Evolutionary conservation across 352 stramenopile species (phyloP).

Genomic region (Globisporangium rhizosaccharum): DNA sequence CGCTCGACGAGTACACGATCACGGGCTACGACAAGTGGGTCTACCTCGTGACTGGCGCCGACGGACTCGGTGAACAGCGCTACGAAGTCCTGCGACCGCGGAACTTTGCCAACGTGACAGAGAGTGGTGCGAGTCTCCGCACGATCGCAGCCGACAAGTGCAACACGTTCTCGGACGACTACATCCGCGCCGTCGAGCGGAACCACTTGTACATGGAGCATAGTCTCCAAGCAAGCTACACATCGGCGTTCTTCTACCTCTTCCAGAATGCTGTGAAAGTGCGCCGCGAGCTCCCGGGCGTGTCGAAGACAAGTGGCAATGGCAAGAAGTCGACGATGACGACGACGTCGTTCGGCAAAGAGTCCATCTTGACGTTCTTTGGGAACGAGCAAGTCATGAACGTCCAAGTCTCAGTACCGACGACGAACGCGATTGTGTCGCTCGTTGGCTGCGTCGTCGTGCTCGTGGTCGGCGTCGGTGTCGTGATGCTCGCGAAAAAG

Average conservation of each 20-base stretch:
- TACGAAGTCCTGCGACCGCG: slow-evolving; percentile 10
- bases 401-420: slow-evolving; percentile 7
- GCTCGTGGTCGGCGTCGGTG: background rate
- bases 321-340: too few relatives aligned
- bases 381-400: slow-evolving; percentile 6
- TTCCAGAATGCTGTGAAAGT: slow-evolving; percentile 24
- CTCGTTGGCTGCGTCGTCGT: slow-evolving; percentile 5
- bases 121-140: background rate
- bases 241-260: slow-evolving; percentile 25
- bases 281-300: background rate
- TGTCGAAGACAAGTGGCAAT: background rate
- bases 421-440: slow-evolving; percentile 4
- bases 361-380: too few relatives aligned
- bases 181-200: slow-evolving; percentile 13
- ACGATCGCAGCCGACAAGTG: background rate
- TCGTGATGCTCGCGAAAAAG: background rate
- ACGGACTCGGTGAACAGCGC: background rate
- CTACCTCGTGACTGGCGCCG: background rate
- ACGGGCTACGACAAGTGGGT: slow-evolving; percentile 7
- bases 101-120: background rate
- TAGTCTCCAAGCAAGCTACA: slow-evolving; percentile 30
- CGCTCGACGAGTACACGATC: background rate
- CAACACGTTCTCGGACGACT: slow-evolving; percentile 8
- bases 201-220: slow-evolving; percentile 41
- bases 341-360: too few relatives aligned